A percentile compares a stretch with the other conserved stretches of the same genome.
phyloP scores from a whole-genome alignment of 352 stramenopile species.

The Plasmopara muralis region DNA sequence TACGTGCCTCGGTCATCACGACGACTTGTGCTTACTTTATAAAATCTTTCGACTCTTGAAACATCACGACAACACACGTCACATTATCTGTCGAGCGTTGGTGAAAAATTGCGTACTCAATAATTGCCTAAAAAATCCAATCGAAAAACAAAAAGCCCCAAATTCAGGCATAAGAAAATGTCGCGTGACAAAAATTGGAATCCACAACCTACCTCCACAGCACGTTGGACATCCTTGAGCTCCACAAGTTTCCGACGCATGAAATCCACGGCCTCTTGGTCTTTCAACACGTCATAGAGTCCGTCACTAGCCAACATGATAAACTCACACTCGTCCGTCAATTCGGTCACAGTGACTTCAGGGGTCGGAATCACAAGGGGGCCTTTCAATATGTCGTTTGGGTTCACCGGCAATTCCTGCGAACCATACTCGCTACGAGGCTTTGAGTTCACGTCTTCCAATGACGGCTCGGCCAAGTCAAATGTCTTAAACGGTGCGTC shows the following conservation, averaged over 20 bases:
- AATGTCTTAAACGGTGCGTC: constrained; percentile 96
- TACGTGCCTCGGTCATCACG: not conserved
- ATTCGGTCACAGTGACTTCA: constrained; percentile 64
- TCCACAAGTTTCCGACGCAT: constrained; percentile 62
- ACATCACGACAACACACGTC: constrained; percentile 78
- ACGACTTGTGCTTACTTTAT: constrained; percentile 20
- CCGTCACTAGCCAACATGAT: constrained; percentile 73
- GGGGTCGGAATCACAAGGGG: constrained; percentile 74
- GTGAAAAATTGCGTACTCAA: constrained; percentile 77
- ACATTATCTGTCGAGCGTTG: constrained; percentile 85
- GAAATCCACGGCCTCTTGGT: constrained; percentile 78
- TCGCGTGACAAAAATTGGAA: not conserved
- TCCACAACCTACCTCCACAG: constrained; percentile 48
- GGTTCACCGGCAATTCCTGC: constrained; percentile 72
- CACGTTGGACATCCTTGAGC: constrained; percentile 67
- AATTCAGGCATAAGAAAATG: not conserved
- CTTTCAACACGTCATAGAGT: constrained; percentile 77
- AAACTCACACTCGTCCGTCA: constrained; percentile 75
- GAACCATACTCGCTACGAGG: constrained; percentile 66
- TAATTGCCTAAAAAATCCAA: constrained; percentile 39
- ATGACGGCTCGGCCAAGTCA: constrained; percentile 46
- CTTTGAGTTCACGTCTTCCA: constrained; percentile 35
- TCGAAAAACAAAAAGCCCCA: constrained; percentile 1
- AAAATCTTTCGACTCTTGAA: constrained; percentile 55
- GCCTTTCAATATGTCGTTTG: constrained; percentile 80